A percentile compares a stretch with the other conserved stretches of the same genome.
These are phyloP conservation scores for Populus deltoides DNA, from an alignment of 345 rosid species.

Conservation along the genomic window DNA sequence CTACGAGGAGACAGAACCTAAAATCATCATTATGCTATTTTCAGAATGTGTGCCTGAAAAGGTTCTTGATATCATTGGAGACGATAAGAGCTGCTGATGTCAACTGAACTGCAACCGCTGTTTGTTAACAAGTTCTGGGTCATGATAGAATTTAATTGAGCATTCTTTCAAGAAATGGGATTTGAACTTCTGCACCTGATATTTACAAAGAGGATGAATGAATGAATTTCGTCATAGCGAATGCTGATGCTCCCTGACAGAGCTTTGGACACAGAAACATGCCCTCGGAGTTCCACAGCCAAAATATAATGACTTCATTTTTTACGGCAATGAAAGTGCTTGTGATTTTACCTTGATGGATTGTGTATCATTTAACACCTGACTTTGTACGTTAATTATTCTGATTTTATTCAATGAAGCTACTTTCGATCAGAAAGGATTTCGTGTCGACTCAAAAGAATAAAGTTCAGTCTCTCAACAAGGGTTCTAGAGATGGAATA, in stretches of 20 bases:
- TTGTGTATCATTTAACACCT: not conserved
- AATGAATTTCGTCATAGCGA: not conserved
- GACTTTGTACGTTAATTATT: too few relatives aligned
- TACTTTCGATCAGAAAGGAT: not conserved
- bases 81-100: not conserved
- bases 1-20: slow-evolving; percentile 87
- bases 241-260: not conserved
- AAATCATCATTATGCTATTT: slow-evolving; percentile 92
- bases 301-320: not conserved
- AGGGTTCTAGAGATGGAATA: too few relatives aligned
- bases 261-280: not conserved
- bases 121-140: not conserved
- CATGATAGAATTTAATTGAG: not conserved
- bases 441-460: not conserved
- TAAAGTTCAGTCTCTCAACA: too few relatives aligned
- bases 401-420: not conserved
- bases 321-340: not conserved
- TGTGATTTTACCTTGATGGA: not conserved
- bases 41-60: slow-evolving; percentile 56
- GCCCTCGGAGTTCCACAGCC: not conserved
- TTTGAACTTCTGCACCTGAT: not conserved
- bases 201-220: not conserved
- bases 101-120: not conserved
- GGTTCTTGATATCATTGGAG: slow-evolving; percentile 5
- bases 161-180: not conserved